Evolutionary conservation across 2,329 filamentous ascomycete genomes (phyloP), one percentile per base, ranked within the genome.

Genomic region (Tolypocladium capitatum): DNA sequence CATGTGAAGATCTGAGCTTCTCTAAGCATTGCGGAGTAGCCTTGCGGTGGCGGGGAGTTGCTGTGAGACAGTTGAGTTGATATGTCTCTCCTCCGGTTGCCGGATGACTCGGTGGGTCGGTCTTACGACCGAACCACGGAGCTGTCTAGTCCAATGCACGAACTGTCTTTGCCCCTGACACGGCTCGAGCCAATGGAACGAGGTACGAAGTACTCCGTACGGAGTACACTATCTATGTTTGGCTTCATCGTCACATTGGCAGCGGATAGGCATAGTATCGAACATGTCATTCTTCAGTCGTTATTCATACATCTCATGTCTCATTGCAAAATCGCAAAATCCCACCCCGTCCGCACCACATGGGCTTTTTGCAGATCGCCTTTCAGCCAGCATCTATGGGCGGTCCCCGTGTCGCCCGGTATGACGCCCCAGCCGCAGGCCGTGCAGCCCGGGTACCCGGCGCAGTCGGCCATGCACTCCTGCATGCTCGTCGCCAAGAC

Each of bases 311-410:
- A n/a, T n/a, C n/a, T n/a, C 38, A n/a, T 27, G 6, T 34, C 13
- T 52, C 46, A 52, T 24, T 52, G 51, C 46, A 72, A 55, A 18
- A 69, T 55, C 4, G 68, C 68, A 61, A 73, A 73, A 6, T 66
- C 63, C 70, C 70, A 73, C 2, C 63, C 63, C 4, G 52, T 42
- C 32, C 63, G 60, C 2, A 63, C 60, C 10, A 53, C 50, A 41
- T 65, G 63, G 3, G 60, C 47, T 42, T 51, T 53, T 45, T 53
- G 59, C 50, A 74, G 50, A 32, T 62, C 56, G 7, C 58, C 59
- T 56, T 73, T 73, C 47, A 73, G 51, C 63, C 64, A 74, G 53
- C 71, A 74, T 5, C 61, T 59, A 46, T 69, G 68, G 47, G 65
- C 59, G 34, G 58, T 58, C 1, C 63, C 63, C 11, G 58, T 49